phyloP scores from a whole-genome alignment of 345 rosid species.

The Acer saccharum region DNA sequence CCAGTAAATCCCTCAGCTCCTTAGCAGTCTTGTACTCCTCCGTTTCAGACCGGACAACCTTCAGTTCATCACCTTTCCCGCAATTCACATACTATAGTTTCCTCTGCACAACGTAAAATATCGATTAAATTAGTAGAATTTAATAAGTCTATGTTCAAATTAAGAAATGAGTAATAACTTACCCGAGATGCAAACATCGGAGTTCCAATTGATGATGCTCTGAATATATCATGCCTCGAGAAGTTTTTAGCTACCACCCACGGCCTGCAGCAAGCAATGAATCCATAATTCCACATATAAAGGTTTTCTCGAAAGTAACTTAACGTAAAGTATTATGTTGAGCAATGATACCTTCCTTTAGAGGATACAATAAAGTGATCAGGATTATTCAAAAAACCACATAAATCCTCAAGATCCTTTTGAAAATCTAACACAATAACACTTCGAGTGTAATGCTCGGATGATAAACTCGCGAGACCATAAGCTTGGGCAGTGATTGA shows the following conservation, averaged over 20 bases:
- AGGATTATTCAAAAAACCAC: slow-evolving; percentile 34
- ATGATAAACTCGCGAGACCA: slow-evolving; percentile 38
- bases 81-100: neutral
- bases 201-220: slow-evolving; percentile 3
- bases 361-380: slow-evolving; percentile 11
- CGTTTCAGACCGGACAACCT: slow-evolving; percentile 33
- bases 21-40: slow-evolving; percentile 35
- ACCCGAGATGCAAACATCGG: slow-evolving; percentile 27
- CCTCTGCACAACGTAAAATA: slow-evolving; percentile 13
- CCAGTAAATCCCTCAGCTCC: slow-evolving; percentile 33
- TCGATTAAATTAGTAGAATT: neutral
- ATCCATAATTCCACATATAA: neutral
- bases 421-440: slow-evolving; percentile 29
- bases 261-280: slow-evolving; percentile 41
- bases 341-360: no score
- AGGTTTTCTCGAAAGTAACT: slow-evolving; percentile 29
- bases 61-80: slow-evolving; percentile 19
- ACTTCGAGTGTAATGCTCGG: slow-evolving; percentile 33
- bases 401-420: slow-evolving; percentile 28
- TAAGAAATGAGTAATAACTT: neutral
- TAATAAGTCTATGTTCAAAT: neutral
- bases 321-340: slow-evolving; percentile 12
- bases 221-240: neutral
- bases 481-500: slow-evolving; percentile 25
- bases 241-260: slow-evolving; percentile 35